phyloP scores from a whole-genome alignment of 139 green algal species.

The Chlamydomonas eustigma region DNA sequence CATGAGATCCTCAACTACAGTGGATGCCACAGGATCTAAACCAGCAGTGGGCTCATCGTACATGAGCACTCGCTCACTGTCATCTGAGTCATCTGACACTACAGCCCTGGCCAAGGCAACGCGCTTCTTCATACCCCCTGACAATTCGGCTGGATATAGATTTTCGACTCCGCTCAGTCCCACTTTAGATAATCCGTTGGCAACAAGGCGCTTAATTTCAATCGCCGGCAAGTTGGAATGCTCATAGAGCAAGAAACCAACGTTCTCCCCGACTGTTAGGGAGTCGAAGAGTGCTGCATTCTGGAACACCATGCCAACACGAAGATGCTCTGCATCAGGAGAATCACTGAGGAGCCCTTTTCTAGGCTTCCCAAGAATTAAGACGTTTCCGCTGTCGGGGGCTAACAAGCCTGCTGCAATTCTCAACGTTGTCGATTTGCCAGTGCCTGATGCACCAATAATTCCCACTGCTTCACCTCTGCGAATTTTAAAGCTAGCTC shows the following conservation, averaged over 20 bases:
- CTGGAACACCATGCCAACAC: slow-evolving; percentile 93
- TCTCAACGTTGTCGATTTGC: slow-evolving; percentile 94
- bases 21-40: slow-evolving; percentile 92
- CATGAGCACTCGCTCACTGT: slow-evolving; percentile 87
- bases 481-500: slow-evolving; percentile 89
- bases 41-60: slow-evolving; percentile 99
- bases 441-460: slow-evolving; percentile 94
- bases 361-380: slow-evolving; percentile 70
- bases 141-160: slow-evolving; percentile 88
- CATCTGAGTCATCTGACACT: slow-evolving; percentile 30
- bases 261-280: slow-evolving; percentile 92
- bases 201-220: slow-evolving; percentile 70
- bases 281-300: slow-evolving; percentile 98
- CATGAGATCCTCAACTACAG: slow-evolving; percentile 24
- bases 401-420: slow-evolving; percentile 90
- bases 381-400: slow-evolving; percentile 85
- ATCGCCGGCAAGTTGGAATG: slow-evolving; percentile 67
- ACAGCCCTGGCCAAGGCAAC: slow-evolving; percentile 79
- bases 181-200: slow-evolving; percentile 77
- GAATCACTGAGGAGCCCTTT: slow-evolving; percentile 76
- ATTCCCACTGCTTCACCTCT: slow-evolving; percentile 96
- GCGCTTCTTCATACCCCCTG: slow-evolving; percentile 98
- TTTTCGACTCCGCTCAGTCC: slow-evolving; percentile 87
- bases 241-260: slow-evolving; percentile 94
- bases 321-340: slow-evolving; percentile 30